Evolutionary conservation across 2,329 filamentous ascomycete species (phyloP).

Genomic region (Botrytis hyacinthi): DNA sequence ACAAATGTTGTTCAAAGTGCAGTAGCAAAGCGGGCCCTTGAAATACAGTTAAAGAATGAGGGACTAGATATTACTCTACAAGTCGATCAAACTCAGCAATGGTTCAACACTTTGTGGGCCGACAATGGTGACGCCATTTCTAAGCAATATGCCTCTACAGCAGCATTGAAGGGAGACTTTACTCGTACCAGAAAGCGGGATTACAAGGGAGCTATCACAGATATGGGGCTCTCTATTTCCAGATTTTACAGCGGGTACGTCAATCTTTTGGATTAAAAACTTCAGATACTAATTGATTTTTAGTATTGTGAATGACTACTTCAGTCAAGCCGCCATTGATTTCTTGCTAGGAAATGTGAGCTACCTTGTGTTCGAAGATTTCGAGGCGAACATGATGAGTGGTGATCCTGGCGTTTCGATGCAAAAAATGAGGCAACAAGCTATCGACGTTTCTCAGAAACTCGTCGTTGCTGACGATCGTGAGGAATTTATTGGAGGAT

Average conservation of each 20-base stretch:
- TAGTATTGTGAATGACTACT: conserved; percentile 97
- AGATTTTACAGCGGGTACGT: conserved; percentile 66
- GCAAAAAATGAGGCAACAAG: conserved; percentile 77
- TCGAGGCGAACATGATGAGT: conserved; percentile 89
- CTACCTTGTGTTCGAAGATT: conserved; percentile 84
- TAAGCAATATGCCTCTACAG: conserved; percentile 92
- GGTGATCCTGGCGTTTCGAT: conserved; percentile 89
- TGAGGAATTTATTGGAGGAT: conserved; percentile 85
- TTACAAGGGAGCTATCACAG: conserved; percentile 86
- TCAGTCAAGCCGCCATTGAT: conserved; percentile 92
- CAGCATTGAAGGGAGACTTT: conserved; percentile 94
- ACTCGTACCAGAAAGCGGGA: conserved; percentile 88
- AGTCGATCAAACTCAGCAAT: conserved; percentile 73
- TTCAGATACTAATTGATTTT: conserved; percentile 15
- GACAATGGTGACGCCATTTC: conserved; percentile 97
- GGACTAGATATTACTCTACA: conserved; percentile 75
- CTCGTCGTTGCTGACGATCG: conserved; percentile 80
- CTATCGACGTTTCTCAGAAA: conserved; percentile 83
- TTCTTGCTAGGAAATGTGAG: conserved; percentile 89
- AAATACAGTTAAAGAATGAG: conserved; percentile 72
- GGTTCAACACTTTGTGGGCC: conserved; percentile 97
- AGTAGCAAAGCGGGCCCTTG: conserved; percentile 78
- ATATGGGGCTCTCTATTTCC: conserved; percentile 84
- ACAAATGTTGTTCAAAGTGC: conserved; percentile 96
- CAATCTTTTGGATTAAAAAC: background rate